Evolutionary conservation across 2,329 filamentous ascomycete genomes (phyloP).

Genomic region (Epichloe sibirici): DNA sequence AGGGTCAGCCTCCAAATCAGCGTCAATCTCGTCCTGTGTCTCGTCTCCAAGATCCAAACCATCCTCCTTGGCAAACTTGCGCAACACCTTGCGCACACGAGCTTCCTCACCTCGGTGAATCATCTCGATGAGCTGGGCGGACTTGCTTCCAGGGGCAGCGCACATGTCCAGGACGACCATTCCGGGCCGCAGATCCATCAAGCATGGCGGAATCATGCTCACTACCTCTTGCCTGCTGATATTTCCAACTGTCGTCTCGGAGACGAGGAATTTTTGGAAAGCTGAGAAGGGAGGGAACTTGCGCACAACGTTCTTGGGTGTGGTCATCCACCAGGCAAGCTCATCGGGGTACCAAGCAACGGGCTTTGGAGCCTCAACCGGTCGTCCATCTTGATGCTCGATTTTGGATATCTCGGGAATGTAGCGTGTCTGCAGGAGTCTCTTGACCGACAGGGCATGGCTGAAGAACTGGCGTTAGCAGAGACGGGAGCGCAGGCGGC

Average conservation of each 20-base stretch:
- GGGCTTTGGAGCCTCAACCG: constrained; percentile 68
- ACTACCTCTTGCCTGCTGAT: constrained; percentile 96
- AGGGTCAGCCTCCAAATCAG: constrained; percentile 44
- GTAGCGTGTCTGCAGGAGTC: constrained; percentile 76
- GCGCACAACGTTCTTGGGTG: constrained; percentile 88
- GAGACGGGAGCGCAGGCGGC: not conserved
- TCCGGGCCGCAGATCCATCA: constrained; percentile 82
- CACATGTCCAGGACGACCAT: constrained; percentile 95
- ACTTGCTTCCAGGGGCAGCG: constrained; percentile 93
- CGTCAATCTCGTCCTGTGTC: constrained; percentile 34
- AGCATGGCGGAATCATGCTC: constrained; percentile 93
- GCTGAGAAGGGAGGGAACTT: constrained; percentile 88
- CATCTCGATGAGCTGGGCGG: constrained; percentile 88
- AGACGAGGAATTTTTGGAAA: constrained; percentile 97
- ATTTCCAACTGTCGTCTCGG: constrained; percentile 92
- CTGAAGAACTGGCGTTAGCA: constrained; percentile 27
- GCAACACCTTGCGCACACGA: constrained; percentile 60
- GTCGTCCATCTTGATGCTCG: constrained; percentile 66
- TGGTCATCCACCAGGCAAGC: constrained; percentile 96
- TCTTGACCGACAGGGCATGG: constrained; percentile 85
- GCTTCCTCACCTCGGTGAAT: constrained; percentile 87
- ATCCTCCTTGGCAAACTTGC: constrained; percentile 48
- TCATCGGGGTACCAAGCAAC: constrained; percentile 91
- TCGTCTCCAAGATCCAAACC: constrained; percentile 39
- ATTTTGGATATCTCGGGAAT: constrained; percentile 84